Evolutionary conservation across 176 grass and related monocot genomes (phyloP), one percentile per base, ranked within the genome.

Genomic region (Oryza glumipatula): DNA sequence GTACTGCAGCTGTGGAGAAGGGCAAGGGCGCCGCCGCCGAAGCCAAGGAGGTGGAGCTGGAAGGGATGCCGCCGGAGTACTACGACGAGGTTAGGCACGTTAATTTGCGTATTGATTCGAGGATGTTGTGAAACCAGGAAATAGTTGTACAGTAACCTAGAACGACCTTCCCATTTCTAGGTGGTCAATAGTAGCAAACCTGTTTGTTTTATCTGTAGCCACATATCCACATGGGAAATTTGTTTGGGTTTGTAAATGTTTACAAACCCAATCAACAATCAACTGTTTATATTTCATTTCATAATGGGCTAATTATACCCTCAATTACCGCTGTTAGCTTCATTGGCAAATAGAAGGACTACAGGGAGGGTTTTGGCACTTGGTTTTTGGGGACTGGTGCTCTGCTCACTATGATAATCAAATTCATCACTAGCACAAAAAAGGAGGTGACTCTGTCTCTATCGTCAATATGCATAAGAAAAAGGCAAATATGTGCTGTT

Each of bases 41-140:
- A 1, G 74, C 73, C 1, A 87, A 33, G 10, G 78, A 88, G 24
- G 67, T 16, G 32, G 70, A 92, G 70, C 46, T 76, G 33, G 78
- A 80, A 39, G 87, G 82, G 63, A 84, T 92, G 74, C 85, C 89
- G 32, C 63, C 68, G n/a, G 93, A 94, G 82, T 94, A 83, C 85
- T 90, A 92, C 47, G 87, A 94, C 72, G 93, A 94, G 51, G 93
- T 94, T 90, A 82, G 46, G 78, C 45, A 24, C 67, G 17, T 48
- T 41, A 41, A 41, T 41, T 23, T 15, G 30, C 49, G 21, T 74
- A 56, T 26, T 60, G 30, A 11, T 69, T 49, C 24, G 44, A 22
- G 13, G 22, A 76, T 76, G 64, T 14, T 54, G 8, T 21, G 39
- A 23, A 23, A 30, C 32, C 0, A 68, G 23, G 44, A 33, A 39